Conservation (phyloP, 768 basidiomycete genomes). For the Mrakia hoshinonis region DNA sequence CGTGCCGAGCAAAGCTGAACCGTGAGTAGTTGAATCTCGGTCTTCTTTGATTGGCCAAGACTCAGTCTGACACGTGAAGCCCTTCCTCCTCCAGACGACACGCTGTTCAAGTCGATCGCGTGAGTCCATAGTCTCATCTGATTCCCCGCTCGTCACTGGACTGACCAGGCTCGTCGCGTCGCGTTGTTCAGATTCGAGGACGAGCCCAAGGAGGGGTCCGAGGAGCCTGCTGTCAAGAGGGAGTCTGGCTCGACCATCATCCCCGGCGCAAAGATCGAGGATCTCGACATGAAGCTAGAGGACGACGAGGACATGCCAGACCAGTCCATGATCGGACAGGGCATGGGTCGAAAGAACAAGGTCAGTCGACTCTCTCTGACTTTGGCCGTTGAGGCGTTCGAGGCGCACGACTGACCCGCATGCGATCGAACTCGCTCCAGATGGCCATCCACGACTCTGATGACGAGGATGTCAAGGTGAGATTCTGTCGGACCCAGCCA, state of each 20-base stretch:
- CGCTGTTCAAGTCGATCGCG: slow-evolving; percentile 11
- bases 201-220: neutral
- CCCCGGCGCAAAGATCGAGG: slow-evolving; percentile 7
- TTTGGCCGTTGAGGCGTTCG: neutral
- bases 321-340: neutral
- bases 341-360: slow-evolving; percentile 6
- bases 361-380: neutral
- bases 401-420: neutral
- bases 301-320: slow-evolving; percentile 14
- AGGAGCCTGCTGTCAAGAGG: neutral
- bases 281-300: no score
- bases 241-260: neutral
- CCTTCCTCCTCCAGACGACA: neutral
- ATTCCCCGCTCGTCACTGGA: neutral
- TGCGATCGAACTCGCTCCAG: neutral
- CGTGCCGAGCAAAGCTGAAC: slow-evolving; percentile 13
- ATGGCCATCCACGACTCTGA: neutral
- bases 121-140: neutral
- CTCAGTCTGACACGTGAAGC: neutral
- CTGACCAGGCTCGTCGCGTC: neutral
- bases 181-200: slow-evolving; percentile 6
- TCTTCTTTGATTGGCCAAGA: neutral
- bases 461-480: no score
- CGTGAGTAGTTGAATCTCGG: neutral
- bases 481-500: no score